Evolutionary conservation across 768 basidiomycete genomes (phyloP), one percentile per base, ranked within the genome.

Genomic region (Polyporus arcularius): DNA sequence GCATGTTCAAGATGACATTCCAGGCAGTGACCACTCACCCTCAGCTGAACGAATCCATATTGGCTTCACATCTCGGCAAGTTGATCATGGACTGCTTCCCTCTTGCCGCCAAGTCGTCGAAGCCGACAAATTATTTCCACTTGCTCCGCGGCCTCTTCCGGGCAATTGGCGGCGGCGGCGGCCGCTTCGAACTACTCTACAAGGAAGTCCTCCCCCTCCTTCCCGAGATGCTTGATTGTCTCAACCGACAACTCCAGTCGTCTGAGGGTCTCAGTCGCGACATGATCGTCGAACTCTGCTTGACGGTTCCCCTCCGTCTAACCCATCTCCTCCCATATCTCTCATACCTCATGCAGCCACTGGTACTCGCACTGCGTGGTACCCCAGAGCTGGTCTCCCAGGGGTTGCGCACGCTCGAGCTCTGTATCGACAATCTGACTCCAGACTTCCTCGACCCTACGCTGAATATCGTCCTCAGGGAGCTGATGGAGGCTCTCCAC

Each of bases 371-470:
- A 8, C 78, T 99, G 53, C 85, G 89, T 53, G 95, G 95, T 40
- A 86, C 84, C 41, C 84, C 88, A 6, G 97, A 99, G 55, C 85
- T 97, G 48, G 90, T 98, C 55, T 89, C 94, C 26, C 97, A 99
- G 77, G 97, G 97, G 47, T 78, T 99, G 28, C 85, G 97, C 6
- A 99, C 97, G 0, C 84, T 99, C 60, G 97, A 99, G 73, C 81
- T 99, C n/a, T 98, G 96, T 76, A 96, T 98, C 69, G 97, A 99
- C 78, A 99, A 98, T 71, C 83, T 99, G 30, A 97, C 94, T 0
- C 94, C 94, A 2, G 97, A 98, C 74, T 98, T 98, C 78, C 82
- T 99, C 31, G 96, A 98, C 68, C 97, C 97, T 3, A 96, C 94
- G 2, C 85, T 98, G 64, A 92, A 87, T 63, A 93, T 92, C 0